Percentiles rank a stretch among this genome's conserved stretches.
phyloP scores from a whole-genome alignment of 148 eudicot genomes.

The Oxyria digyna region DNA sequence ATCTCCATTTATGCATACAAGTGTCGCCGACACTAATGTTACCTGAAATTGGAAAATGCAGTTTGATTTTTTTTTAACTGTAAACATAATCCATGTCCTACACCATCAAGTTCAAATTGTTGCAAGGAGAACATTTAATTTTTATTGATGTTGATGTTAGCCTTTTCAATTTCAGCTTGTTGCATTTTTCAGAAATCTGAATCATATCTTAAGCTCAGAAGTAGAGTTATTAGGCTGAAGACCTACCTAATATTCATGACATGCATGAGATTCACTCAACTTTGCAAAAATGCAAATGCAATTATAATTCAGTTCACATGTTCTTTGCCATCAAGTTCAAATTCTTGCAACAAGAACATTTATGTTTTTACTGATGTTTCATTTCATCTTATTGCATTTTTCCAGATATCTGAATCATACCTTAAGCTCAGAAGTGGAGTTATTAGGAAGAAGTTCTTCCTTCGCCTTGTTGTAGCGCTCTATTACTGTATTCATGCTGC shows the following conservation, averaged over 20 bases:
- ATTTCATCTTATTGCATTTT: not conserved
- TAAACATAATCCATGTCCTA: not conserved
- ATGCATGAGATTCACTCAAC: no score
- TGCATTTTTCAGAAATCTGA: not conserved
- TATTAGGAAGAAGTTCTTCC: conserved; percentile 40
- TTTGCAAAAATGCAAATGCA: no score
- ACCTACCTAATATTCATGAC: no score
- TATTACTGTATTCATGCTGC: conserved; percentile 65
- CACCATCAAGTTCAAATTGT: not conserved
- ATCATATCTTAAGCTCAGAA: conserved; percentile 65
- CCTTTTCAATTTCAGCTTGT: not conserved
- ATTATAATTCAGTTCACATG: no score
- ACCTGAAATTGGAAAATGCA: not conserved
- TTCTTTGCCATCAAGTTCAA: no score
- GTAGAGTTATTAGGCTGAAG: conserved; percentile 29
- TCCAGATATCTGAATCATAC: conserved; percentile 20
- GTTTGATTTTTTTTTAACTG: not conserved
- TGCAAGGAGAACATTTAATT: not conserved
- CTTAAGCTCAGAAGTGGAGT: conserved; percentile 61
- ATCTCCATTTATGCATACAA: not conserved
- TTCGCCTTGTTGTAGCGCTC: conserved; percentile 60
- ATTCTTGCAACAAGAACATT: no score
- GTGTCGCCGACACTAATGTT: not conserved
- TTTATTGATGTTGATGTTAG: not conserved
- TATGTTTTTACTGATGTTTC: no score